Conservation (phyloP, 164 flowering plant species). For the Akebia trifoliata region DNA sequence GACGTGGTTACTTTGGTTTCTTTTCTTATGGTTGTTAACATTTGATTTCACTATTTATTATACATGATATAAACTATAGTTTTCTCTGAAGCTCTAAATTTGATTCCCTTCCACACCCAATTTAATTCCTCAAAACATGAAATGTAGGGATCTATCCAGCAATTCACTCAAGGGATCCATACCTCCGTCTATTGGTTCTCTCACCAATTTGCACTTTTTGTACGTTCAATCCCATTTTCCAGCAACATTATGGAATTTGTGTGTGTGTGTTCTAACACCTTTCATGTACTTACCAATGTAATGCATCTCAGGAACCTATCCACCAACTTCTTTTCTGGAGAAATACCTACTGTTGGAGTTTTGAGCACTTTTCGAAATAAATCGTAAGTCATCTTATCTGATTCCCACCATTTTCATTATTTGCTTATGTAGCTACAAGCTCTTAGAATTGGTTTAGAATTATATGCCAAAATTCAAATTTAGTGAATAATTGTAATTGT, state of each 20-base stretch:
- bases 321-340: slow-evolving; percentile 84
- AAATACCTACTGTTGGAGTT: slow-evolving; percentile 79
- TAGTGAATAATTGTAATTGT: too few species aligned
- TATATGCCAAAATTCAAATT: not conserved
- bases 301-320: slow-evolving; percentile 68
- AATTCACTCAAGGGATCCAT: slow-evolving; percentile 80
- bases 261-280: not conserved
- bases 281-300: not conserved
- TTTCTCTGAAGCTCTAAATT: not conserved
- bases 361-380: slow-evolving; percentile 56
- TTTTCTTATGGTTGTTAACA: not conserved
- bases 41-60: not conserved
- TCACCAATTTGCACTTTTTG: slow-evolving; percentile 54
- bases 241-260: not conserved
- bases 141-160: slow-evolving; percentile 86
- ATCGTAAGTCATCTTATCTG: slow-evolving; percentile 53
- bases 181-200: slow-evolving; percentile 78
- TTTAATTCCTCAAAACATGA: not conserved
- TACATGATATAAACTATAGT: not conserved
- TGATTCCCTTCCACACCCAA: not conserved
- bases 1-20: not conserved
- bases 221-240: slow-evolving; percentile 37
- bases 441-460: not conserved
- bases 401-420: not conserved
- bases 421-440: not conserved